Base-by-base conservation (phyloP, 441 rosid genomes). In the Francoa sonchifolia region DNA sequence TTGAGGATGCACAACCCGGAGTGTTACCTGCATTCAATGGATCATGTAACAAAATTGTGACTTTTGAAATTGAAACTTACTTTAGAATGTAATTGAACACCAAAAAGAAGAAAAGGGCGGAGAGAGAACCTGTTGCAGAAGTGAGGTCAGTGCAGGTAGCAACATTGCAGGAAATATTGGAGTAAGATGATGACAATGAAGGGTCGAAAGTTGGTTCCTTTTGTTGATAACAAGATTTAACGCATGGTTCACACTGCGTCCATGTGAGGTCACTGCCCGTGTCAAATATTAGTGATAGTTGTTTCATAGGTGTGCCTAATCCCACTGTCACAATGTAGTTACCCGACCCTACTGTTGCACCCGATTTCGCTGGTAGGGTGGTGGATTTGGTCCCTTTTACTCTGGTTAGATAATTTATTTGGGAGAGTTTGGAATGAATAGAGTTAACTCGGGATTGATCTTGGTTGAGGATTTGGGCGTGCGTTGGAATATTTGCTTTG, bases 201-300 rank as follows among this genome's bases (percentile, higher is more conserved):
- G 87, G 79, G 23, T 70, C 61, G 34, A 72, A 78, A 18, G 39
- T 67, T 4, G 75, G 53, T 19, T 78, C 77, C 45, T 54, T 52
- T 19, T 78, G 82, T 4, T 61, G 15, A 32, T 78, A 74, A 47
- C 87, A 78, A 51, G 35, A 46, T 34, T 1, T 14, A 2, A 27
- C 63, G 9, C 92, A 84, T 3, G 88, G 88, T 31, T 73, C 23
- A 8, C 95, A 84, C 5, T 78, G 88, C 2, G 84, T 78, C 95
- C 95, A 84, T 1, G 88, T 71, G 30, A 75, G 47, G 33, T 65
- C 81, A 13, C 88, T 77, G n/a, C 85, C 82, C 0, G 92, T 80
- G 44, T 84, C 95, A 16, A 84, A 70, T n/a, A 66, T 32, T 5
- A 84, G 64, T 0, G 80, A 47, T 0, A 67, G 28, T 1, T 69